Evolutionary conservation across 2,329 filamentous ascomycete genomes (phyloP), one percentile per base, ranked within the genome.

Genomic region (Neonectria punicea): DNA sequence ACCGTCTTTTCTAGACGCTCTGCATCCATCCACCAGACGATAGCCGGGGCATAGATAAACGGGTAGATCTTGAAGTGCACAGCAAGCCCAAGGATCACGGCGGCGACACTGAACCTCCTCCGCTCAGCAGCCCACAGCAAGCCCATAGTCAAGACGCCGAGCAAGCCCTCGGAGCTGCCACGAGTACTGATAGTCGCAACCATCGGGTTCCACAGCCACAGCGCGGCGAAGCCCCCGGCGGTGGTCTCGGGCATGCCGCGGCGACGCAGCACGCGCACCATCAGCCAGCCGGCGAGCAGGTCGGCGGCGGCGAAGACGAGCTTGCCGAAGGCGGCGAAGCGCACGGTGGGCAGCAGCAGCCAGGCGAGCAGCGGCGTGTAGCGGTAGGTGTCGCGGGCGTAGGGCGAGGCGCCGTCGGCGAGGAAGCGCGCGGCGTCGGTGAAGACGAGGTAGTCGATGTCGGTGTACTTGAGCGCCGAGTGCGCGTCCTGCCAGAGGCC

Each of bases 31-130:
- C 91, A 94, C 90, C 91, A 94, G 5, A 93, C 79, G 46, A 96
- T 90, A 3, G 91, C 90, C 0, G 90, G 88, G 2, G 93, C 95
- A 79, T 99, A 99, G 65, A 99, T 93, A 79, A 98, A 97, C 0
- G 96, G 96, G 75, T 99, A 99, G 66, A 99, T 98, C 85, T 99
- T 99, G 82, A 99, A 97, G 80, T 99, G 96, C 28, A 98, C 94
- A 1, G 89, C 89, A 30, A 97, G 80, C 0, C 96, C 96, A 3
- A 99, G 83, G 32, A 98, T 78, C 3, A 90, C 69, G 0, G 93
- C 95, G 0, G 94, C 92, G 9, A 97, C 76, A 1, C 80, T 74
- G 18, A 92, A 81, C n/a, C 83, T 83, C 55, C 84, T 85, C 56
- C 86, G 83, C 68, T 94, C 81, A 1, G 92, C 91, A 0, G 94